Base-by-base conservation (phyloP, 495 filamentous ascomycete species). In the Beverwykella pulmonaria region DNA sequence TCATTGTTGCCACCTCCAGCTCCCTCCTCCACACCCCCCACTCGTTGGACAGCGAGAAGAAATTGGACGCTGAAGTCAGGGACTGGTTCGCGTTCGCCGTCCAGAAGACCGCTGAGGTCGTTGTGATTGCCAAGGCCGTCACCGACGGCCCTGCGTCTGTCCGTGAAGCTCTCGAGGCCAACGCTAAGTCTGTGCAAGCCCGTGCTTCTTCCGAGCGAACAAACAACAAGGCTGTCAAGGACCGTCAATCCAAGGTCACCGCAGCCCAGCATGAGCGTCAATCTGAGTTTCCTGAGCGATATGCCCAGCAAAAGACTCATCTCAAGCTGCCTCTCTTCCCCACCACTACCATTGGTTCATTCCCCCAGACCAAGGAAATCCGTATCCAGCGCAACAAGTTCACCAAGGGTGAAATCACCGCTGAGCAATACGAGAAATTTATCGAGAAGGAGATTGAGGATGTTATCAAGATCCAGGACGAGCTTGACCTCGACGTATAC, bases 311-410 rank as follows among this genome's bases (percentile, higher is more conserved):
- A 82, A 88, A 91, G 80, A 85, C 87, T 79, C 82, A 87, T 75
- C 90, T 98, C 75, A 90, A 89, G 72, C 92, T 98, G 55, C 94
- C 94, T 70, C 82, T 92, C 61, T 98, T 98, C 90, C 94, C 94
- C 67, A 98, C 94, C 76, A 98, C 94, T 78, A 98, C 94, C 76
- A 98, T 98, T 67, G 94, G 94, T 61, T 97, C 92, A 61, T 98
- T 98, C 90, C 94, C 94, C 69, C 95, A 98, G 84, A 98, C 94
- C 76, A 91, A 91, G 84, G 91, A 96, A 79, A 98, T 98, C 81
- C 92, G 94, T 81, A 81, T 96, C 69, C 87, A 92, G 78, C 88
- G 94, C 65, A 96, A 94, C 84, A 94, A 92, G 85, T 92, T 97
- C 84, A 93, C 91, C 83, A 98, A 98, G 86, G 90, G 90, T 70